Conservation (phyloP, 805 yeast genomes). For the Candida multigemmis region DNA sequence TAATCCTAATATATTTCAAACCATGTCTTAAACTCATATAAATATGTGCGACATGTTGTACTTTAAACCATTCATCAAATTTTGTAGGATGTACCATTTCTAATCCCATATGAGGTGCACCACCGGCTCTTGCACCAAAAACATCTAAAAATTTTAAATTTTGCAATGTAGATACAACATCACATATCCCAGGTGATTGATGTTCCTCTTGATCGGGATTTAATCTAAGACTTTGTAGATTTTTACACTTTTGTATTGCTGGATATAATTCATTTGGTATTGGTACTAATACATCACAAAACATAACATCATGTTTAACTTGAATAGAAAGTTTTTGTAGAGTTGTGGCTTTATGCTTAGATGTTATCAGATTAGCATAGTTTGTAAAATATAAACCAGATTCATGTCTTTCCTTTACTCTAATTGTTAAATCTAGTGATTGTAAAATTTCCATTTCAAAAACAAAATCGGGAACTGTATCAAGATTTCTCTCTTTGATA, state of each 20-base stretch:
- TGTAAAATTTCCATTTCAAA: conserved; percentile 11
- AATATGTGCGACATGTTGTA: conserved; percentile 42
- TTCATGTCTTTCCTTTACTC: conserved; percentile 22
- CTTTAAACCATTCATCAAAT: conserved; percentile 48
- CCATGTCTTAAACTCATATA: conserved; percentile 17
- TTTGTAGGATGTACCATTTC: conserved; percentile 46
- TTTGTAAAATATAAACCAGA: conserved; percentile 5
- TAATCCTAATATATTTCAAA: conserved; percentile 37
- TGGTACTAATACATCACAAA: conserved; percentile 18
- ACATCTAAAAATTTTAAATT: conserved; percentile 29
- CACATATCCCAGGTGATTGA: too few species aligned
- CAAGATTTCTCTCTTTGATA: conserved; percentile 30
- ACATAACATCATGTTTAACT: conserved; percentile 26
- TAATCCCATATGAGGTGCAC: conserved; percentile 45
- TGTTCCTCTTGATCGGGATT: conserved; percentile 16
- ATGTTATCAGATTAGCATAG: conserved; percentile 9
- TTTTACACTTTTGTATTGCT: conserved; percentile 1
- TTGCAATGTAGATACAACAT: too few species aligned
- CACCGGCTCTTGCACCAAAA: conserved; percentile 43
- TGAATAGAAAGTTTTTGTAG: conserved; percentile 30
- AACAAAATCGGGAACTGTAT: conserved; percentile 30
- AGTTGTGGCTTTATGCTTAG: conserved; percentile 5
- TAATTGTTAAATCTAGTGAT: conserved; percentile 29
- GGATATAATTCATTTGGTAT: conserved; percentile 7
- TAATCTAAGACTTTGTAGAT: conserved; percentile 30